Conservation (phyloP, 2,329 filamentous ascomycete species). For the Aphanocladium album region DNA sequence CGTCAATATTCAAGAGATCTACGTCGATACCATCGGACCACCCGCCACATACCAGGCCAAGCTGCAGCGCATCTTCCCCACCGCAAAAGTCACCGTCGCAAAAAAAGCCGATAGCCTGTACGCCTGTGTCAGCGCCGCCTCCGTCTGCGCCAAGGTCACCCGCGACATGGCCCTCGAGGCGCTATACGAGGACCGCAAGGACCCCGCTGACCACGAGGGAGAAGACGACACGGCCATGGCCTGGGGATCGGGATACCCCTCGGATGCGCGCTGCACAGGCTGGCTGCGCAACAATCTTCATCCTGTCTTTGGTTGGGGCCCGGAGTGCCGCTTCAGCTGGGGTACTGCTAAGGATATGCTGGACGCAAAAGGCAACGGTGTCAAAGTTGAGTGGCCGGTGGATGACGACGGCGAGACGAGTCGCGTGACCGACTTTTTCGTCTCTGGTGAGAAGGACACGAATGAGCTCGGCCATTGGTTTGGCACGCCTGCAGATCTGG, state of each 20-base stretch:
- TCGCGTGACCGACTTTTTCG: conserved; percentile 73
- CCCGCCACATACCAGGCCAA: conserved; percentile 79
- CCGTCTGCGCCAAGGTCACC: conserved; percentile 93
- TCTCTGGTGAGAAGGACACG: conserved; percentile 36
- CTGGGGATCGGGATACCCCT: conserved; percentile 94
- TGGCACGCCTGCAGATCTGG: conserved; percentile 63
- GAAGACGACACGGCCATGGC: conserved; percentile 39
- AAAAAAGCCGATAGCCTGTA: conserved; percentile 93
- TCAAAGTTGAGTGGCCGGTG: conserved; percentile 78
- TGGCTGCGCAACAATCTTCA: conserved; percentile 90
- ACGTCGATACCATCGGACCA: conserved; percentile 88
- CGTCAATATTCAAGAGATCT: conserved; percentile 83
- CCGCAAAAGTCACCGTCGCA: conserved; percentile 66
- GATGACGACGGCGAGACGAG: conserved; percentile 65
- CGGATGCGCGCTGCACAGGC: conserved; percentile 69
- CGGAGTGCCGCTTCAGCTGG: conserved; percentile 93
- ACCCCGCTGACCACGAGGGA: conserved; percentile 24
- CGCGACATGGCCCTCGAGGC: conserved; percentile 83
- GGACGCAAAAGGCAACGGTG: conserved; percentile 62
- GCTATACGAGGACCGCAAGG: conserved; percentile 52
- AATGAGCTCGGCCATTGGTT: conserved; percentile 79
- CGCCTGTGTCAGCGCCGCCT: conserved; percentile 88
- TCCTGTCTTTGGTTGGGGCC: conserved; percentile 90
- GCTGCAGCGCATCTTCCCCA: conserved; percentile 79
- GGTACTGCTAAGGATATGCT: conserved; percentile 90